These are phyloP conservation scores for Multifurca ochricompacta DNA, from an alignment of 768 basidiomycete species.

Conservation along the genomic window DNA sequence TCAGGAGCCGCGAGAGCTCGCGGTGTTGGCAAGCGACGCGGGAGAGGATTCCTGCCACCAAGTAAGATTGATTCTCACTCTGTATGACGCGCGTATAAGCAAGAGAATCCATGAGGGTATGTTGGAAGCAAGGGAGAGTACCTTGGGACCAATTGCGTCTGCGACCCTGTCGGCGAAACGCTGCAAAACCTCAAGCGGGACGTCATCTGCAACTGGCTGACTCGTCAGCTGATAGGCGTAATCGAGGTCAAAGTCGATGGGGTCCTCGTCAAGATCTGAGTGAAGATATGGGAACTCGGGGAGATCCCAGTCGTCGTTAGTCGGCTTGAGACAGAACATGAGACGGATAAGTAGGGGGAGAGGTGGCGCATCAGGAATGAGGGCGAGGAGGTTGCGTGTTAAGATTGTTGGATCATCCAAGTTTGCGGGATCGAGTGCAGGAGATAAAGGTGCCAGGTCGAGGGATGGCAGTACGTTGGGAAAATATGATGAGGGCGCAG, in stretches of 20 bases:
- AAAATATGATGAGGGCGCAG: conserved; percentile 34
- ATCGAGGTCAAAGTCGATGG: conserved; percentile 51
- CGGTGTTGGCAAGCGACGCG: conserved; percentile 62
- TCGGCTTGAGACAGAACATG: conserved; percentile 74
- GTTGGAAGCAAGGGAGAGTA: conserved; percentile 26
- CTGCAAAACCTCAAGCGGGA: conserved; percentile 40
- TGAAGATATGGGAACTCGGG: conserved; percentile 66
- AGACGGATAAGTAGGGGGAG: conserved; percentile 59
- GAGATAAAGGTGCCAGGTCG: conserved; percentile 36
- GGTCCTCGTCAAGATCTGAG: conserved; percentile 47
- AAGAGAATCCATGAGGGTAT: background rate
- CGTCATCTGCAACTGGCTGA: conserved; percentile 53
- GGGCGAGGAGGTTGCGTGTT: conserved; percentile 51
- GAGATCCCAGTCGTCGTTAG: conserved; percentile 73
- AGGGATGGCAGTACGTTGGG: conserved; percentile 33
- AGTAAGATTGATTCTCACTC: conserved; percentile 49
- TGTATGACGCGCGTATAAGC: conserved; percentile 24
- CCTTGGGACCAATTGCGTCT: conserved; percentile 50
- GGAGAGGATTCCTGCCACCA: conserved; percentile 53
- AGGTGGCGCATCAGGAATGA: conserved; percentile 56
- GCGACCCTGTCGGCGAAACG: conserved; percentile 50
- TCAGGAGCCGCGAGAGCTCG: conserved; percentile 32
- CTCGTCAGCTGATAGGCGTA: conserved; percentile 44
- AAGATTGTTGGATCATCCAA: conserved; percentile 51
- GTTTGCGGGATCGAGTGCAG: conserved; percentile 53